Evolutionary conservation across 192 early-diverging fungal genomes (phyloP).

Genomic region (Chytriomyces sp.): DNA sequence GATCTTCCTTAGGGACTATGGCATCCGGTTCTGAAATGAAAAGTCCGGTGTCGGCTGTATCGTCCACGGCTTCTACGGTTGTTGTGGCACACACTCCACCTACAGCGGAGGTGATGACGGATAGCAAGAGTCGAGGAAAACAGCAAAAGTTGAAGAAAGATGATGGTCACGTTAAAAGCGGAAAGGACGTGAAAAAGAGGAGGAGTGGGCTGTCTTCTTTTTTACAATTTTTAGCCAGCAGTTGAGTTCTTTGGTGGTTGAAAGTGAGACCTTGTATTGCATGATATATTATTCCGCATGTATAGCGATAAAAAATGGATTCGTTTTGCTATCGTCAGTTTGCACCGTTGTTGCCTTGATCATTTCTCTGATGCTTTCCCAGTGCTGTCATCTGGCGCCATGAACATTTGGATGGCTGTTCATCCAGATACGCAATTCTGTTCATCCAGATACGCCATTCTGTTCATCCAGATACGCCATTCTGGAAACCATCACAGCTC

Average conservation of each 20-base stretch:
- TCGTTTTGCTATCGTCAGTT: too few species aligned
- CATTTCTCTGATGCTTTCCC: too few species aligned
- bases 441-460: too few species aligned
- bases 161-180: background rate
- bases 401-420: too few species aligned
- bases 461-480: too few species aligned
- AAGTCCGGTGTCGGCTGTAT: background rate
- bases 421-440: too few species aligned
- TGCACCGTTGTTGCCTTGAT: too few species aligned
- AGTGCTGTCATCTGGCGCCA: too few species aligned
- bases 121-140: background rate
- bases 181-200: constrained; percentile 7
- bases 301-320: too few species aligned
- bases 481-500: too few species aligned
- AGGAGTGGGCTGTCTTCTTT: constrained; percentile 26
- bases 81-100: background rate
- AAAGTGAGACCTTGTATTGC: too few species aligned
- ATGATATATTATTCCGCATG: too few species aligned
- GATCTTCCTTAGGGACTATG: background rate
- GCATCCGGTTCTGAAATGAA: background rate
- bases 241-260: background rate
- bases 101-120: background rate
- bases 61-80: background rate
- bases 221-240: constrained; percentile 18
- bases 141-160: background rate